Conservation (phyloP, 2,329 filamentous ascomycete species). For the Orbilia oligospora region DNA sequence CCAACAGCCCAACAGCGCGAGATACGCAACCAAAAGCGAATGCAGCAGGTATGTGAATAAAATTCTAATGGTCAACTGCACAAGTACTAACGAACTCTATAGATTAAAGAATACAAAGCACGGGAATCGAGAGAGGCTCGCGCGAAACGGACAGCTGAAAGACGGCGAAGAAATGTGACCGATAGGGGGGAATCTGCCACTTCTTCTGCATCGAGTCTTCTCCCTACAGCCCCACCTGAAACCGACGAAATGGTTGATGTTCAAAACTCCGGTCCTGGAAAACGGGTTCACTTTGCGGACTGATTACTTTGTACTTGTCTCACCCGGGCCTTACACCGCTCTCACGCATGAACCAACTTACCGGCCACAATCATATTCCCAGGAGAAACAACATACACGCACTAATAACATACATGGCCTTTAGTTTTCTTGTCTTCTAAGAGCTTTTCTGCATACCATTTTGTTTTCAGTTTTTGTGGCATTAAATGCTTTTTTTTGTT, state of each 20-base stretch:
- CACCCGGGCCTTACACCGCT: background rate
- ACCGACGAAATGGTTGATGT: constrained; percentile 58
- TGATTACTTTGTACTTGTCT: constrained; percentile 15
- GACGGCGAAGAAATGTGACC: constrained; percentile 62
- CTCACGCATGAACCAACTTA: too few relatives aligned
- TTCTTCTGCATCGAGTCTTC: constrained; percentile 43
- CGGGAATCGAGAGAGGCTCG: constrained; percentile 63
- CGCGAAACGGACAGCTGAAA: constrained; percentile 62
- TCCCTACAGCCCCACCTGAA: constrained; percentile 11
- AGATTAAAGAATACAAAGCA: constrained; percentile 64
- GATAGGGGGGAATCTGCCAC: constrained; percentile 47
- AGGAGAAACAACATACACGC: background rate
- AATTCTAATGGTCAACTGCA: background rate
- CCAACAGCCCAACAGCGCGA: constrained; percentile 62
- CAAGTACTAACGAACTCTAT: background rate
- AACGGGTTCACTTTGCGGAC: constrained; percentile 62
- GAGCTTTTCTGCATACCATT: background rate
- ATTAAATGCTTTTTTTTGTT: background rate
- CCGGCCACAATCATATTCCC: background rate
- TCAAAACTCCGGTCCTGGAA: constrained; percentile 36
- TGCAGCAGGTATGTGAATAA: constrained; percentile 62
- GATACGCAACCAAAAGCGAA: constrained; percentile 62
- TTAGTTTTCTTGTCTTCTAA: too few relatives aligned
- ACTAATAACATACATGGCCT: too few relatives aligned
- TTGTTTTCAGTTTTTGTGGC: background rate